Percentiles rank a stretch among this genome's conserved stretches.
phyloP scores from a whole-genome alignment of 352 stramenopile species.

The Globisporangium apiculatum region DNA sequence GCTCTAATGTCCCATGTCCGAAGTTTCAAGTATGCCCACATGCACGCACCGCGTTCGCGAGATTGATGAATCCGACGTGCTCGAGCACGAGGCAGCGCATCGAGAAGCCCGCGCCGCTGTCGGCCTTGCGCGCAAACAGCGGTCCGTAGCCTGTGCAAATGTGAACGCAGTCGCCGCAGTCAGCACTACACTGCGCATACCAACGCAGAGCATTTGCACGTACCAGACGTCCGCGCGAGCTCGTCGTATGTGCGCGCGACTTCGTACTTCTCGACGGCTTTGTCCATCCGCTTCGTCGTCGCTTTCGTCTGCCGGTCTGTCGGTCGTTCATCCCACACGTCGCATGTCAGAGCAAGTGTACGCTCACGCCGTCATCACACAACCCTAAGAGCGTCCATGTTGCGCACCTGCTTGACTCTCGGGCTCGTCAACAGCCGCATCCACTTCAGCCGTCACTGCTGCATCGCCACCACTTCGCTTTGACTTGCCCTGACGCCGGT shows the following conservation, averaged over 20 bases:
- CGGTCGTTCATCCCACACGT: neutral
- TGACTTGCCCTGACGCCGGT: constrained; percentile 8
- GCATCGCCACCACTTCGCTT: neutral
- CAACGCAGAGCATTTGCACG: neutral
- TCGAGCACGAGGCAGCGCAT: constrained; percentile 35
- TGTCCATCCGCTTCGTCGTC: constrained; percentile 19
- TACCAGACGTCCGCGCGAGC: constrained; percentile 25
- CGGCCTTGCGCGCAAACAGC: constrained; percentile 48
- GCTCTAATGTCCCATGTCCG: too few relatives aligned
- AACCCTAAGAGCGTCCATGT: too few relatives aligned
- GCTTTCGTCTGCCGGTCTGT: constrained; percentile 1
- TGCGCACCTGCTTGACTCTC: constrained; percentile 28
- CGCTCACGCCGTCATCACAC: too few relatives aligned
- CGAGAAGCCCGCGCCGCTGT: constrained; percentile 22
- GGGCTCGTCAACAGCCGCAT: constrained; percentile 4
- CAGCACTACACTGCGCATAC: too few relatives aligned
- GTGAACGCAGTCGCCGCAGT: neutral
- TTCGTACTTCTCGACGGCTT: constrained; percentile 20
- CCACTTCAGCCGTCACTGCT: neutral
- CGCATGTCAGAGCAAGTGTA: neutral
- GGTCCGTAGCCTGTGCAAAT: constrained; percentile 22
- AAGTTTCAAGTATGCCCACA: too few relatives aligned
- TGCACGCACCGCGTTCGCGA: constrained; percentile 39
- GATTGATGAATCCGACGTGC: constrained; percentile 33
- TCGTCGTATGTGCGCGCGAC: constrained; percentile 32